A percentile compares a stretch with the other conserved stretches of the same genome.
Conservation (phyloP, 768 basidiomycete genomes). For the Serendipita indica region DNA sequence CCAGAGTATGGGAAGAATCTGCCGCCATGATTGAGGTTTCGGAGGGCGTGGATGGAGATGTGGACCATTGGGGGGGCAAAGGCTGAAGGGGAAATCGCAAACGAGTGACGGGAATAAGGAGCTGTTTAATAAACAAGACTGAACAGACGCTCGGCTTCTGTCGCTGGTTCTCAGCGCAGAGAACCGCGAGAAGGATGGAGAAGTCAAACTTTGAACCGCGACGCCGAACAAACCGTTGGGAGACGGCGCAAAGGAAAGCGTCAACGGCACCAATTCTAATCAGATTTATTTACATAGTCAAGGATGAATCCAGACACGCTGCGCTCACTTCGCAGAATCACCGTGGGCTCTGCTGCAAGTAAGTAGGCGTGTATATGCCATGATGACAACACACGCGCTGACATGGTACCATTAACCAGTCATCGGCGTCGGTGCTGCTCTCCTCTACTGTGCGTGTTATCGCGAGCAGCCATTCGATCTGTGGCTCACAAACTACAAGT, state of each 20-base stretch:
- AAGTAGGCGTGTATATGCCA: not conserved
- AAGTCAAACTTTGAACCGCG: too few relatives aligned
- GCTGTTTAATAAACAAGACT: too few relatives aligned
- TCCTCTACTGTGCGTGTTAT: not conserved
- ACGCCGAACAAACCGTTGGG: too few relatives aligned
- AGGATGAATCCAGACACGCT: not conserved
- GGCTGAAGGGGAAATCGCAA: not conserved
- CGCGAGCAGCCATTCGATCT: not conserved
- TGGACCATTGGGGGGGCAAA: not conserved
- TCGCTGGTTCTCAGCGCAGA: too few relatives aligned
- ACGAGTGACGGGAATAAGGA: not conserved
- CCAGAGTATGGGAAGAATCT: slow-evolving; percentile 63
- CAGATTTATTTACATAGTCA: too few relatives aligned
- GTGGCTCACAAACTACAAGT: not conserved
- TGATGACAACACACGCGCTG: too few relatives aligned
- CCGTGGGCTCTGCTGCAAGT: not conserved
- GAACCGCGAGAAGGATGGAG: too few relatives aligned
- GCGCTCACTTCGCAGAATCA: not conserved
- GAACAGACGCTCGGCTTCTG: too few relatives aligned
- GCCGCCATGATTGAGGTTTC: slow-evolving; percentile 37
- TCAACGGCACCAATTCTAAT: too few relatives aligned
- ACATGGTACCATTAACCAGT: not conserved
- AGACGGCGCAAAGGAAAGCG: too few relatives aligned
- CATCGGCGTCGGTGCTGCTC: not conserved
- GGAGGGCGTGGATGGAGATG: not conserved